Conservation (phyloP, 805 yeast species). For the Kurtzmaniella fragi region DNA sequence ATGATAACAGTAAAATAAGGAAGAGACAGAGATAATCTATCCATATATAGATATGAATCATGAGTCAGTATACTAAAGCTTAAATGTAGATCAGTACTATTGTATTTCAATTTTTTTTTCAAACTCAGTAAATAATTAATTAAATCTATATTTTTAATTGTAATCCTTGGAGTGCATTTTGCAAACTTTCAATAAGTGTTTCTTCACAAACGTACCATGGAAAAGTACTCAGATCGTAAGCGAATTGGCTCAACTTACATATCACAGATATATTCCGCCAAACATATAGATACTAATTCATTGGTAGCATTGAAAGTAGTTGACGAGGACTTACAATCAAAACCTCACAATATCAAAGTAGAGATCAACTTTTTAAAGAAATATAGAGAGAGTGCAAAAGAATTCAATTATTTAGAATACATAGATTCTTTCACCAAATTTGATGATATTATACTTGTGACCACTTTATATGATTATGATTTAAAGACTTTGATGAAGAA, state of each 20-base stretch:
- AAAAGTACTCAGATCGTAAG: constrained; percentile 5
- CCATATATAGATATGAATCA: too few relatives aligned
- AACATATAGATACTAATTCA: constrained; percentile 5
- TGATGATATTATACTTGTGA: constrained; percentile 33
- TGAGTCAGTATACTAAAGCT: too few relatives aligned
- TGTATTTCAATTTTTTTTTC: too few relatives aligned
- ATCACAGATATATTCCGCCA: constrained; percentile 27
- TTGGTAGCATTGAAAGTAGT: constrained; percentile 31
- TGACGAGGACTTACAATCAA: constrained; percentile 28
- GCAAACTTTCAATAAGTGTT: neutral
- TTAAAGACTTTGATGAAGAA: constrained; percentile 18
- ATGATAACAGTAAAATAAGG: constrained; percentile 17
- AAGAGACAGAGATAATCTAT: constrained; percentile 23
- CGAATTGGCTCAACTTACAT: constrained; percentile 3
- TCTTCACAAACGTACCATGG: neutral
- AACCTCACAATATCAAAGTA: constrained; percentile 31
- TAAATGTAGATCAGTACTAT: too few relatives aligned
- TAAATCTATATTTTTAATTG: too few relatives aligned
- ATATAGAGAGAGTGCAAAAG: constrained; percentile 11
- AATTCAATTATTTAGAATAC: constrained; percentile 11
- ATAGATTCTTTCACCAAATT: constrained; percentile 15
- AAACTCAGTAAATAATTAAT: too few relatives aligned
- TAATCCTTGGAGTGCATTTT: neutral
- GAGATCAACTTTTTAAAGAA: constrained; percentile 25
- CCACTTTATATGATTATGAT: constrained; percentile 24